A percentile compares a stretch with the other conserved stretches of the same genome.
These are phyloP conservation scores for Auricularia heimuer DNA, from an alignment of 768 basidiomycete genomes.

Conservation along the genomic window DNA sequence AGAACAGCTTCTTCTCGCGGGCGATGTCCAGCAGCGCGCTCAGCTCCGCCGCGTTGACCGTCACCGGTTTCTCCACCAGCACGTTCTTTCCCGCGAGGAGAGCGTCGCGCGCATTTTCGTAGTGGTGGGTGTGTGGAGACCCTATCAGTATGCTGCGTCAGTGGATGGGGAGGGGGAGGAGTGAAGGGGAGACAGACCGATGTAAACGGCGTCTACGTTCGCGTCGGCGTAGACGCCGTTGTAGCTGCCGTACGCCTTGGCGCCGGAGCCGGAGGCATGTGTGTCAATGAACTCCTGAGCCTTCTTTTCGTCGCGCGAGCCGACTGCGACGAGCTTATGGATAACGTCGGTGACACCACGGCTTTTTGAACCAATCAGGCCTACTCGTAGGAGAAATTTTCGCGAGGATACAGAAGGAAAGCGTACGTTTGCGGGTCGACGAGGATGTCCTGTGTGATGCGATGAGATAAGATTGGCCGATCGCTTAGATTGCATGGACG, in stretches of 20 bases:
- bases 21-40: slow-evolving; percentile 64
- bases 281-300: slow-evolving; percentile 59
- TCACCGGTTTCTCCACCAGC: slow-evolving; percentile 84
- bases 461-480: not conserved
- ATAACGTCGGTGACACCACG: slow-evolving; percentile 54
- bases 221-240: slow-evolving; percentile 62
- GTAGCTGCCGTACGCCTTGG: slow-evolving; percentile 67
- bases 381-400: no score
- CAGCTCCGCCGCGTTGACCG: slow-evolving; percentile 65
- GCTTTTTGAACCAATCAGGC: slow-evolving; percentile 23
- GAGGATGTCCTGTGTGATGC: slow-evolving; percentile 48
- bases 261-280: slow-evolving; percentile 37
- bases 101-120: slow-evolving; percentile 63
- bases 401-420: not conserved
- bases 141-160: slow-evolving; percentile 27
- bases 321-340: slow-evolving; percentile 66
- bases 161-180: not conserved
- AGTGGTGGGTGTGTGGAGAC: slow-evolving; percentile 80
- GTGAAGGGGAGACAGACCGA: slow-evolving; percentile 32
- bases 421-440: slow-evolving; percentile 61
- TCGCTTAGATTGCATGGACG: not conserved
- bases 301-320: slow-evolving; percentile 59
- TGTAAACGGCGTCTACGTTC: slow-evolving; percentile 71
- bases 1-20: slow-evolving; percentile 68
- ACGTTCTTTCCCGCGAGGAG: slow-evolving; percentile 77